Percentiles rank a stretch among this genome's conserved stretches.
phyloP scores from a whole-genome alignment of 306 rosid species.

The Acmispon strigosus region DNA sequence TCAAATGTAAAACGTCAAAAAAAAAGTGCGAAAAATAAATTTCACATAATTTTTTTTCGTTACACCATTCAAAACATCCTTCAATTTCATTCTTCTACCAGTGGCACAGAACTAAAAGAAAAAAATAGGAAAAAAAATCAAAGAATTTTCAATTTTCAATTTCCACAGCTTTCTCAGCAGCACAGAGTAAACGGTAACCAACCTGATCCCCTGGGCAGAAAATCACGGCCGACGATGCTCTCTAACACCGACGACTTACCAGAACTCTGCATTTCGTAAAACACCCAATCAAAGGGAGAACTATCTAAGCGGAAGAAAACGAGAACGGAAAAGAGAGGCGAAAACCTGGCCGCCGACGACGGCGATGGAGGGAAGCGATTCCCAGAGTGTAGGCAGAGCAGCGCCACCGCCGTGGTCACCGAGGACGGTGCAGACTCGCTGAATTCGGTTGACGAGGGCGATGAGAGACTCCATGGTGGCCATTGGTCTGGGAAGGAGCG shows the following conservation, averaged over 20 bases:
- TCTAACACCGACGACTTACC: conserved; percentile 80
- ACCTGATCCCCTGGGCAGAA: conserved; percentile 93
- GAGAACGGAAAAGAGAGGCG: no score
- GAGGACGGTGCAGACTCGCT: conserved; percentile 75
- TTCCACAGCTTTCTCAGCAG: conserved; percentile 10
- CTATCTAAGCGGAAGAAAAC: no score
- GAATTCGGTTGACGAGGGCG: conserved; percentile 73
- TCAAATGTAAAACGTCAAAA: conserved; percentile 1
- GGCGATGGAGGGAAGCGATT: conserved; percentile 80
- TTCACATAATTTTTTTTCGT: background rate
- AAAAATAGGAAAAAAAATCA: background rate
- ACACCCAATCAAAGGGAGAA: background rate
- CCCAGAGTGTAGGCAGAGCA: conserved; percentile 72
- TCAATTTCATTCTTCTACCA: background rate
- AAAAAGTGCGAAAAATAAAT: background rate
- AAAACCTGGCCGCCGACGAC: conserved; percentile 94
- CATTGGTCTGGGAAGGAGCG: conserved; percentile 6
- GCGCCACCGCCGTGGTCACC: conserved; percentile 74
- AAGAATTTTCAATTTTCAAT: background rate
- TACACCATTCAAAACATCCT: background rate
- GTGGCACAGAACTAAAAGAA: no score
- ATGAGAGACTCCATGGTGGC: conserved; percentile 58
- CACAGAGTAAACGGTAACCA: background rate
- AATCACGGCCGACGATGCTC: conserved; percentile 84
- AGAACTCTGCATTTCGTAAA: conserved; percentile 52